These are phyloP conservation scores for Microbotryum scabiosae DNA, from an alignment of 1,284 basidiomycete genomes.

Conservation along the genomic window DNA sequence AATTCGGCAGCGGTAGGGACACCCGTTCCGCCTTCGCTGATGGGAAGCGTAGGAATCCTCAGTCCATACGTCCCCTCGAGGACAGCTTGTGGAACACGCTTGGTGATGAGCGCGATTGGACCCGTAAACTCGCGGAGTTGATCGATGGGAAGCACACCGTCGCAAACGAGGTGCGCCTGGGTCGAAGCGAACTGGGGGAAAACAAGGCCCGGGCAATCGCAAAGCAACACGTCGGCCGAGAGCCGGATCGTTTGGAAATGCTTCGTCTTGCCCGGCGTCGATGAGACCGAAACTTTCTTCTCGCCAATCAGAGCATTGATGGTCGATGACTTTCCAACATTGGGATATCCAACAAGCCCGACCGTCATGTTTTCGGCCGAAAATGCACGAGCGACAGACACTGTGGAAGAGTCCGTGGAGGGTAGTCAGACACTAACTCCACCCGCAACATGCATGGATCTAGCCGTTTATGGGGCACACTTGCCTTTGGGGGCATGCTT, in stretches of 20 bases:
- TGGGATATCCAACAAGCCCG: constrained; percentile 55
- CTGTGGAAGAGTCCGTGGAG: constrained; percentile 41
- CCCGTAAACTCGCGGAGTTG: constrained; percentile 93
- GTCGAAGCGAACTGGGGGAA: constrained; percentile 97
- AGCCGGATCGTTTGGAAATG: constrained; percentile 98
- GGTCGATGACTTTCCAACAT: constrained; percentile 54
- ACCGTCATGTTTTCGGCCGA: constrained; percentile 61
- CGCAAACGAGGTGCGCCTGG: constrained; percentile 89
- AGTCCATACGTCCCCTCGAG: constrained; percentile 86
- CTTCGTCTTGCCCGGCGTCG: constrained; percentile 97
- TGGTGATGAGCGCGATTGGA: constrained; percentile 69
- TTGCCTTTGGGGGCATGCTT: constrained; percentile 58
- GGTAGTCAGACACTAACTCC: background rate
- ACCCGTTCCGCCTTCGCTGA: constrained; percentile 81
- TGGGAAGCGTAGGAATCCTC: constrained; percentile 55
- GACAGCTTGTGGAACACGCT: constrained; percentile 74
- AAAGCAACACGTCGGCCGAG: constrained; percentile 78
- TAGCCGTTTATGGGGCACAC: background rate
- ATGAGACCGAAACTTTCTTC: constrained; percentile 95
- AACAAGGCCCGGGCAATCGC: constrained; percentile 96
- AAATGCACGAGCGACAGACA: constrained; percentile 56
- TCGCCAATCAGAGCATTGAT: constrained; percentile 53
- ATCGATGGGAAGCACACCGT: constrained; percentile 95
- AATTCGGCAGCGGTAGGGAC: constrained; percentile 71
- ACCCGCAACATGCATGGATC: background rate